Percentiles rank a stretch among this genome's conserved stretches.
These are phyloP conservation scores for Anthracocystis walkeri DNA, from an alignment of 1,284 basidiomycete genomes.

Conservation along the genomic window DNA sequence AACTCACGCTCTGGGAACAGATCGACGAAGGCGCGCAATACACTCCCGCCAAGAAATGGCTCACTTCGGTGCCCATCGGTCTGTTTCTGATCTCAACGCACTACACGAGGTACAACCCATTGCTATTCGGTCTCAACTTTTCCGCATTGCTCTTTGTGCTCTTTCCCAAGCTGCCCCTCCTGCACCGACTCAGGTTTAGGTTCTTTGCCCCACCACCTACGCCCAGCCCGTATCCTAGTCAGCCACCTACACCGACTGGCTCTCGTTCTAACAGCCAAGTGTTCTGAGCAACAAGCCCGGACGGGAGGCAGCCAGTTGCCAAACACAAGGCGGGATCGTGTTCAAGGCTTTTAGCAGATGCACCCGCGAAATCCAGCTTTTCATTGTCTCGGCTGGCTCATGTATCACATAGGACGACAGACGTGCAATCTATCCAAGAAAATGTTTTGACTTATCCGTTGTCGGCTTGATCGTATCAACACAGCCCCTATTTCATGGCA, in stretches of 20 bases:
- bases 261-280: constrained; percentile 31
- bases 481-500: not conserved
- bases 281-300: constrained; percentile 3
- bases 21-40: constrained; percentile 98
- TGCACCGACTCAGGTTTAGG: constrained; percentile 59
- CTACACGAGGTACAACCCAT: constrained; percentile 85
- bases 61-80: constrained; percentile 88
- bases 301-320: not conserved
- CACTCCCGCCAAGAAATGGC: constrained; percentile 98
- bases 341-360: not conserved
- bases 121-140: constrained; percentile 91
- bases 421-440: constrained; percentile 4
- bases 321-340: too few species aligned
- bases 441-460: not conserved
- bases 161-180: constrained; percentile 92
- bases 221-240: constrained; percentile 49
- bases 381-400: not conserved
- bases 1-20: constrained; percentile 98
- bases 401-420: constrained; percentile 8
- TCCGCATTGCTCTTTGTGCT: constrained; percentile 85
- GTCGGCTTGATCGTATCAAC: not conserved
- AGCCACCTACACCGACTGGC: constrained; percentile 56
- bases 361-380: not conserved
- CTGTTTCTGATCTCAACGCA: constrained; percentile 98
- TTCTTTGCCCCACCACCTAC: constrained; percentile 44